Evolutionary conservation across 306 rosid species (phyloP), one percentile per base, ranked within the genome.

Genomic region (Trifolium repens): DNA sequence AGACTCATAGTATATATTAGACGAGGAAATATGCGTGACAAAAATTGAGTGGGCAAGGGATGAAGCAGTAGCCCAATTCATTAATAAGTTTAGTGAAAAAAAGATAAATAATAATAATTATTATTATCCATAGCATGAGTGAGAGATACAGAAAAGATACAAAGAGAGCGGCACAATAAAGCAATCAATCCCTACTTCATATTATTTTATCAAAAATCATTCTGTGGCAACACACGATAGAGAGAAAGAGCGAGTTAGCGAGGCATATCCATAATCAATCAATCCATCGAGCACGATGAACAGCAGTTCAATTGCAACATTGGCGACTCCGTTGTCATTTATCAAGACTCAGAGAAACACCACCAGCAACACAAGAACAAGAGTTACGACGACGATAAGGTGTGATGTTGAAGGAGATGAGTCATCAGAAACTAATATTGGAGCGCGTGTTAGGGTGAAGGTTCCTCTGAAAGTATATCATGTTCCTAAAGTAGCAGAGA

Each of bases 381-480:
- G 1, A 17, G 14, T 0, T 40, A 11, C 32, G 19, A 61, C 1
- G 42, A 32, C 0, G 67, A 32, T 61, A 34, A 61, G 67, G 22
- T 61, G 67, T 8, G 67, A 61, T 4, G 44, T 1, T 22, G 43
- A 8, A 14, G 34, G 10, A 4, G 43, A 4, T 15, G 67, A 32
- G 5, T 9, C 26, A 11, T 54, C 60, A 54, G 1, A 5, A 13
- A 5, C 5, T 0, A 67, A 82, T 80, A 78, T 92, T 50, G 99
- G 99, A 47, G 85, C 92, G 16, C 82, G 84, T 80, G 87, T 94
- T 39, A 92, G 83, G 92, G 99, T 94, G 35, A 92, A 85, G 76
- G 96, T 43, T 24, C 92, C 93, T 13, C 59, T 94, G 71, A 94
- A 94, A 84, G 96, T 94, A 16, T 85, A 90, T 83, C 99, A 94